phyloP scores from a whole-genome alignment of 2,329 filamentous ascomycete genomes.

The Microdochium bolleyi region DNA sequence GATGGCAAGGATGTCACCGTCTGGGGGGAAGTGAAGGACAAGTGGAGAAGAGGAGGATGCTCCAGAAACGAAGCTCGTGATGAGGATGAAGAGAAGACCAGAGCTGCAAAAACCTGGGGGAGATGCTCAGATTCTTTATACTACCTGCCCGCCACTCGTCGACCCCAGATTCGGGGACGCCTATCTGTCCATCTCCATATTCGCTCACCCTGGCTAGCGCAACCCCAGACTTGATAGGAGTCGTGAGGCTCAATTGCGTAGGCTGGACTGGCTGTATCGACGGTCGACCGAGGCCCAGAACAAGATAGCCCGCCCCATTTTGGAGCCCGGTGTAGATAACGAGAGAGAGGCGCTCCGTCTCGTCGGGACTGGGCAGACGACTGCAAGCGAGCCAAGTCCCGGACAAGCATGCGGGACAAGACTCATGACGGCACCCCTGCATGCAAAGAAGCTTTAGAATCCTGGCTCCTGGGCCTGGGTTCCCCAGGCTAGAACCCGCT shows the following conservation, averaged over 20 bases:
- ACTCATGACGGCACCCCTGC: neutral
- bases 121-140: neutral
- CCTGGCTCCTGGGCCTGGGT: neutral
- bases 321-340: neutral
- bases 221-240: neutral
- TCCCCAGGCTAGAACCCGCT: neutral
- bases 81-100: neutral
- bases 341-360: neutral
- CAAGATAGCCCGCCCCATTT: neutral
- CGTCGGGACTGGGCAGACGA: neutral
- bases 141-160: neutral
- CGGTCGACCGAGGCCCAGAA: neutral
- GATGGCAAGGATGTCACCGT: neutral
- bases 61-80: neutral
- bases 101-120: neutral
- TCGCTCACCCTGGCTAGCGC: neutral
- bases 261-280: neutral
- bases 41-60: neutral
- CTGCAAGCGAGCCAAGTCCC: neutral
- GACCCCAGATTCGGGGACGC: neutral
- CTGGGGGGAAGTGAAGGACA: neutral
- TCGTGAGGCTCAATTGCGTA: neutral
- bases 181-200: neutral
- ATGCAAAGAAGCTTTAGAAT: neutral
- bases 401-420: neutral